Percentiles rank a stretch among this genome's conserved stretches.
Evolutionary conservation across 805 yeast genomes (phyloP).

Genomic region (Lachancea fermentati): DNA sequence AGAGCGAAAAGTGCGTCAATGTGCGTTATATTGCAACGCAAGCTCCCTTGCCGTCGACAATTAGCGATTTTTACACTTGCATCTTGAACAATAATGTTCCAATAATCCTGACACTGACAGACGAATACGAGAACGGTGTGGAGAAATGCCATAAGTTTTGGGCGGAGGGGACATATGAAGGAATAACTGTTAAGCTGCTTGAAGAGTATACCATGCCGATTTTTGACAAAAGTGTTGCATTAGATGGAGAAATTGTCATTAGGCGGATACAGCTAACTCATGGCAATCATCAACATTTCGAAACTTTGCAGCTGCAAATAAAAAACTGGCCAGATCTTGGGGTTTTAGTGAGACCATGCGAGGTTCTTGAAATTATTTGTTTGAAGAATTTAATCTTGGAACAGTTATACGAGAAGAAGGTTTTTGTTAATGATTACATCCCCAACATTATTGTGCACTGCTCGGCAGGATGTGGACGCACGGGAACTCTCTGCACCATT

Average conservation of each 20-base stretch:
- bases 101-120: slow-evolving; percentile 68
- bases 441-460: slow-evolving; percentile 76
- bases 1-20: slow-evolving; percentile 12
- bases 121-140: slow-evolving; percentile 67
- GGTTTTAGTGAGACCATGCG: slow-evolving; percentile 49
- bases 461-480: slow-evolving; percentile 95
- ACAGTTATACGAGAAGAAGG: slow-evolving; percentile 13
- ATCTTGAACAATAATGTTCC: slow-evolving; percentile 57
- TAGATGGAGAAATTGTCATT: slow-evolving; percentile 17
- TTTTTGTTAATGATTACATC: slow-evolving; percentile 24
- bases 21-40: slow-evolving; percentile 75
- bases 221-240: slow-evolving; percentile 19
- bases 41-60: slow-evolving; percentile 74
- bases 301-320: slow-evolving; percentile 69
- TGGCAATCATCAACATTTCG: slow-evolving; percentile 32
- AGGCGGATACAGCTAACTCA: slow-evolving; percentile 39
- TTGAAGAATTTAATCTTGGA: slow-evolving; percentile 41
- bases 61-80: slow-evolving; percentile 82
- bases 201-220: slow-evolving; percentile 16
- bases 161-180: slow-evolving; percentile 51
- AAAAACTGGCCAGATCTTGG: slow-evolving; percentile 83
- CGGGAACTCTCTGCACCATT: slow-evolving; percentile 80
- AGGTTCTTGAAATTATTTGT: slow-evolving; percentile 49
- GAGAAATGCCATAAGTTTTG: slow-evolving; percentile 84
- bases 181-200: slow-evolving; percentile 22